Base-by-base conservation (phyloP, 129 eudicot genomes). In the Dittrichia graveolens region DNA sequence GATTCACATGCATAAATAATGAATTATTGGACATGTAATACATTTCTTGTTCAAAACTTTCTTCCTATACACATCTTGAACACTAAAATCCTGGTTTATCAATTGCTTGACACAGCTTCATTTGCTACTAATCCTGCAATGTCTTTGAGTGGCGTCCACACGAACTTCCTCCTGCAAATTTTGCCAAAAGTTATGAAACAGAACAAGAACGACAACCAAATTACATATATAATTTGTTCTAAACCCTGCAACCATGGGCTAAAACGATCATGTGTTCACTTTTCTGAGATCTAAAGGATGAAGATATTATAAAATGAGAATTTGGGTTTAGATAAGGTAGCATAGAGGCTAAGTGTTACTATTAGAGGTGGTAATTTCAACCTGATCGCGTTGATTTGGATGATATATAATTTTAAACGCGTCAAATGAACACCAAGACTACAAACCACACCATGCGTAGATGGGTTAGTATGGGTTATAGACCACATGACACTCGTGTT, bases 71-170 rank as follows among this genome's bases (percentile, higher is more conserved):
- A 61, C 47, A 41, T 77, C 76, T 60, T 58, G 59, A 66, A 67
- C 52, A 68, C 46, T 46, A 38, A 13, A 47, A 31, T 60, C 60
- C 3, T n/a, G 12, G 44, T 40, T 69, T 8, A 1, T 34, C 40
- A 13, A 67, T 56, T 38, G 70, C 56, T 48, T 61, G 58, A 61
- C 19, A 68, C 61, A 4, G 66, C 69, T 46, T 75, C 75, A 49
- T 55, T 67, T 52, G 83, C 82, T 6, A 85, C 42, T 67, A 85
- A 61, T 56, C 84, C 91, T 52, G 95, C 89, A 71, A 83, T 85
- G 73, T 90, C 91, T 76, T 85, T 87, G 35, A 90, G 89, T 41
- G 96, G 96, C 43, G 77, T 90, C 96, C 96, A 87, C 74, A 87
- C 77, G 19, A 90, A 79, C 74, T 87, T 90, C 78, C 91, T 79